phyloP scores from a whole-genome alignment of 768 basidiomycete genomes.

The Podaxis sp. region DNA sequence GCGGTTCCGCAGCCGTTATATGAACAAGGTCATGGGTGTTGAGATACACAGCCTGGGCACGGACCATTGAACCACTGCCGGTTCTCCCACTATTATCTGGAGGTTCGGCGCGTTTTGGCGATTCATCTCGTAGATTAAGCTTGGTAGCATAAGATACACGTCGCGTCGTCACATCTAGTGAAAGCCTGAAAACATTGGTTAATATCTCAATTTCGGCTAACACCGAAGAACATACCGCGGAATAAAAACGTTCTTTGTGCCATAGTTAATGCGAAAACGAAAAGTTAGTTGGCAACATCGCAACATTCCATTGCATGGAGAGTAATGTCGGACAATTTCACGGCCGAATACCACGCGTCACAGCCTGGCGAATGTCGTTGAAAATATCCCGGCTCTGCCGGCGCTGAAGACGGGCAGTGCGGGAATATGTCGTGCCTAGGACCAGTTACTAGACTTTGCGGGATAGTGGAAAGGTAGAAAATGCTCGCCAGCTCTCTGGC shows the following conservation, averaged over 20 bases:
- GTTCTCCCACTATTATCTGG: background rate
- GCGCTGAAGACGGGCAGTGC: background rate
- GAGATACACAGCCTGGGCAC: background rate
- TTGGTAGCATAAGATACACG: constrained; percentile 21
- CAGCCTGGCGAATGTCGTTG: background rate
- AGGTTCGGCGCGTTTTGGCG: background rate
- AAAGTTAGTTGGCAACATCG: constrained; percentile 63
- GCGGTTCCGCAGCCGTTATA: background rate
- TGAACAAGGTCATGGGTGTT: background rate
- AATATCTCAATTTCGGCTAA: constrained; percentile 22
- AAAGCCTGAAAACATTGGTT: constrained; percentile 7
- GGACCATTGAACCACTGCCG: background rate
- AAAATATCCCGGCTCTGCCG: background rate
- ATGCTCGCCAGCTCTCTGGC: constrained; percentile 8
- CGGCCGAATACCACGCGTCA: constrained; percentile 17
- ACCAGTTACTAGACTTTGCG: background rate
- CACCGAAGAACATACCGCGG: constrained; percentile 19
- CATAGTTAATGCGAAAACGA: constrained; percentile 39
- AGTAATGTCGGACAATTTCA: background rate
- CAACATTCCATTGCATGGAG: constrained; percentile 75
- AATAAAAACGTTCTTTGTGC: constrained; percentile 20
- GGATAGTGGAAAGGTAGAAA: background rate
- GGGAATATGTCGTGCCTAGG: background rate
- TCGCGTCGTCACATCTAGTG: constrained; percentile 26
- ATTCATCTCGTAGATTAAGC: background rate